phyloP scores from a whole-genome alignment of 805 yeast species.

The Yamadazyma takamatsuzukensis region DNA sequence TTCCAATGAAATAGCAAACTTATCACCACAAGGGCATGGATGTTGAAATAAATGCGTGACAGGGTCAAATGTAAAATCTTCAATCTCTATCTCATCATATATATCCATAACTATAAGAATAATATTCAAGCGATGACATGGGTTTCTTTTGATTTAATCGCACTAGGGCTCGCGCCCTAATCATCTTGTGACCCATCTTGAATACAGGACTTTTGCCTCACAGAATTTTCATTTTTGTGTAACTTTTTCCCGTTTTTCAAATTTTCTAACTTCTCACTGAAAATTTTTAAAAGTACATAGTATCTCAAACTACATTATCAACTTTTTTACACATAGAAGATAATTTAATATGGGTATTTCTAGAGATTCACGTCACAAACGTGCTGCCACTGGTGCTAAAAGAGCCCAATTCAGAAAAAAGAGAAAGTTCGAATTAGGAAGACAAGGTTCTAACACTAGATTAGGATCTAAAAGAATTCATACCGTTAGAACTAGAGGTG shows the following conservation, averaged over 20 bases:
- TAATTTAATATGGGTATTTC: slow-evolving; percentile 99
- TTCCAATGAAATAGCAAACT: slow-evolving; percentile 79
- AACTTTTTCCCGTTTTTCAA: too few relatives aligned
- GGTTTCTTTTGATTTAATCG: neutral
- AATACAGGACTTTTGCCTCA: too few relatives aligned
- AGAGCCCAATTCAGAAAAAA: slow-evolving; percentile 99
- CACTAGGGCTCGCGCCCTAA: neutral
- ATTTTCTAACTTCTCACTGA: too few relatives aligned
- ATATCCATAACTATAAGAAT: slow-evolving; percentile 49
- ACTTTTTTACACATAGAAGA: too few relatives aligned
- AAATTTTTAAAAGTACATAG: too few relatives aligned
- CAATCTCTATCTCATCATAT: slow-evolving; percentile 95
- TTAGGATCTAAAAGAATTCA: slow-evolving; percentile 99
- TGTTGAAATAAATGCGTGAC: slow-evolving; percentile 78
- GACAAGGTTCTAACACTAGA: slow-evolving; percentile 99
- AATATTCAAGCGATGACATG: neutral
- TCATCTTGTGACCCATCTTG: too few relatives aligned
- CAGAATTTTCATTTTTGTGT: too few relatives aligned
- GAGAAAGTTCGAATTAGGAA: slow-evolving; percentile 99
- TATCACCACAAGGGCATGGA: slow-evolving; percentile 98
- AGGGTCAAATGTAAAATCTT: slow-evolving; percentile 90
- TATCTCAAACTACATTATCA: too few relatives aligned
- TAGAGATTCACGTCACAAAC: slow-evolving; percentile 99
- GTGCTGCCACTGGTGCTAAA: slow-evolving; percentile 99
- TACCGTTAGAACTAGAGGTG: slow-evolving; percentile 99